These are phyloP conservation scores for Lyophyllum shimeji DNA, from an alignment of 768 basidiomycete genomes.

Conservation along the genomic window DNA sequence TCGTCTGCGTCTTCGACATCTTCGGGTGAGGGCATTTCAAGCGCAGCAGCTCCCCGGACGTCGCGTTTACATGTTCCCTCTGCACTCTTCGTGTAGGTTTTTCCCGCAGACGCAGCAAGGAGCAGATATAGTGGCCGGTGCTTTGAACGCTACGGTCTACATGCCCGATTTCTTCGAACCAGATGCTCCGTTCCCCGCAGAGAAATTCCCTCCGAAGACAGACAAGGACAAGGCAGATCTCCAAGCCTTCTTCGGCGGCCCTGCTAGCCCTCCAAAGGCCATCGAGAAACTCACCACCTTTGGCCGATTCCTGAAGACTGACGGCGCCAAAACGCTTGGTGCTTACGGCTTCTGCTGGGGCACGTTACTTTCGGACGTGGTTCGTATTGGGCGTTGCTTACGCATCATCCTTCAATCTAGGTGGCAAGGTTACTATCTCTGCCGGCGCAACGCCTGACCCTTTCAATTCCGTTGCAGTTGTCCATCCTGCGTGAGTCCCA, in stretches of 20 bases:
- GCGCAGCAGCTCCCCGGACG: background rate
- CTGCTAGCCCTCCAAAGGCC: conserved; percentile 41
- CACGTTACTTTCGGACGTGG: conserved; percentile 18
- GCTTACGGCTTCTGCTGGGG: conserved; percentile 62
- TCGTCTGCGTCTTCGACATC: conserved; percentile 63
- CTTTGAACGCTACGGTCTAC: conserved; percentile 53
- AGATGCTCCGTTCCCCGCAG: conserved; percentile 44
- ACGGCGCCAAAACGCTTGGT: conserved; percentile 44
- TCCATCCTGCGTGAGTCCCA: conserved; percentile 28
- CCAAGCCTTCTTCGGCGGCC: conserved; percentile 57
- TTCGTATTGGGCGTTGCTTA: background rate
- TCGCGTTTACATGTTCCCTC: background rate
- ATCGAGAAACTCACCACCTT: conserved; percentile 42
- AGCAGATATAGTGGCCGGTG: conserved; percentile 57
- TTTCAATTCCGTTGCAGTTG: conserved; percentile 33
- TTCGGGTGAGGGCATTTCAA: conserved; percentile 44
- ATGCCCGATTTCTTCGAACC: conserved; percentile 71
- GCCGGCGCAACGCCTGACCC: conserved; percentile 39
- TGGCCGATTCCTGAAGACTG: conserved; percentile 38
- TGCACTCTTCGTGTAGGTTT: conserved; percentile 30
- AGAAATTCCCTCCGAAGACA: conserved; percentile 53
- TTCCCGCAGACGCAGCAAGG: conserved; percentile 68
- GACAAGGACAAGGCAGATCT: conserved; percentile 51
- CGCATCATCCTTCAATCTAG: conserved; percentile 20
- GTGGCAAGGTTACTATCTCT: conserved; percentile 49